phyloP scores from a whole-genome alignment of 192 early-diverging fungal species.

The Gryganskiella cystojenkinii region DNA sequence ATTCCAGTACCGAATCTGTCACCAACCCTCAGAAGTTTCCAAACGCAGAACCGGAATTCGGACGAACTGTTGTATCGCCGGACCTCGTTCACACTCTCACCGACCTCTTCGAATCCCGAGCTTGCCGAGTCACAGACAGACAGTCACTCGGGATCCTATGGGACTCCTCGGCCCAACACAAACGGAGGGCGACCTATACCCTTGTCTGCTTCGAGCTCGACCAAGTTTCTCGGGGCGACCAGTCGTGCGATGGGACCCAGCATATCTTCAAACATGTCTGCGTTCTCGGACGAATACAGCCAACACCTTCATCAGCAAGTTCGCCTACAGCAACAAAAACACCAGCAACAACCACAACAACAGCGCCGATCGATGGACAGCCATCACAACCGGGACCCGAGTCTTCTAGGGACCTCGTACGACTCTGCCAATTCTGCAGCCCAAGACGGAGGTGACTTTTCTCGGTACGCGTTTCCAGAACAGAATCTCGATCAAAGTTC shows the following conservation, averaged over 20 bases:
- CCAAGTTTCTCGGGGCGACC: constrained; percentile 10
- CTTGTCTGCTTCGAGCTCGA: not conserved
- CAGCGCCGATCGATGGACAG: too few relatives aligned
- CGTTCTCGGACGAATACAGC: constrained; percentile 34
- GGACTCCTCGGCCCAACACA: constrained; percentile 21
- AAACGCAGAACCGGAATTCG: constrained; percentile 16
- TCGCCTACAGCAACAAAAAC: too few relatives aligned
- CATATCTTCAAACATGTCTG: constrained; percentile 32
- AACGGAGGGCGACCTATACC: constrained; percentile 1
- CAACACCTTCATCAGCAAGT: not conserved
- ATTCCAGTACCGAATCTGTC: constrained; percentile 45
- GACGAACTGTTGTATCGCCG: constrained; percentile 31
- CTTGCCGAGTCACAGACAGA: constrained; percentile 41
- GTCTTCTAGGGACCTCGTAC: constrained; percentile 32
- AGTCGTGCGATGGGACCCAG: constrained; percentile 20
- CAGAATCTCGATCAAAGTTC: constrained; percentile 24
- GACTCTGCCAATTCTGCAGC: constrained; percentile 34
- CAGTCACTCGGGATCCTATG: constrained; percentile 45
- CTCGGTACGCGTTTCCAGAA: constrained; percentile 20
- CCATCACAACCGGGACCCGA: constrained; percentile 17
- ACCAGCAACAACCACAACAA: not conserved
- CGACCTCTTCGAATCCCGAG: constrained; percentile 47
- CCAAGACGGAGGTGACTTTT: constrained; percentile 17
- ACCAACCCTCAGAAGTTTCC: constrained; percentile 22
- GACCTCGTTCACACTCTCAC: constrained; percentile 42